Percentiles rank a stretch among this genome's conserved stretches.
phyloP scores from a whole-genome alignment of 2,329 filamentous ascomycete species.

The Neofusicoccum ribis region DNA sequence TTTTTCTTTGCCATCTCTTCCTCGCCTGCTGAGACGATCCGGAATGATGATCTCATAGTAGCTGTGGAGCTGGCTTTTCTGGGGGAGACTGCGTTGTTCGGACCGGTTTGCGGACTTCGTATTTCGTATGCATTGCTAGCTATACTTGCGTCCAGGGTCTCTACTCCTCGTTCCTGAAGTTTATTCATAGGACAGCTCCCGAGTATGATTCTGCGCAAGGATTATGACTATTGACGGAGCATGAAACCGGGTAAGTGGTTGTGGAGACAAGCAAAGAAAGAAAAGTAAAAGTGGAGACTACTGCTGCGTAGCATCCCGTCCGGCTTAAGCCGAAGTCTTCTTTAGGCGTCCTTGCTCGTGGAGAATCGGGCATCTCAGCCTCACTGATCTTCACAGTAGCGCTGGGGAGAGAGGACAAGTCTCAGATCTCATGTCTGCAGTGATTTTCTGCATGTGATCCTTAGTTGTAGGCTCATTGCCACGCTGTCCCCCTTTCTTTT shows the following conservation, averaged over 20 bases:
- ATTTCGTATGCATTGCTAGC: too few species aligned
- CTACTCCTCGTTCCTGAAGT: neutral
- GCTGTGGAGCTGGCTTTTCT: too few species aligned
- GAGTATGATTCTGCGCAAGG: neutral
- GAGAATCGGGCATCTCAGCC: too few species aligned
- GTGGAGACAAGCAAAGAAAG: too few species aligned
- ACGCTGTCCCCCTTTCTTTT: neutral
- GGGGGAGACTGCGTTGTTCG: neutral
- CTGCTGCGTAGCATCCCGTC: neutral
- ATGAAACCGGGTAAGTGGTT: too few species aligned
- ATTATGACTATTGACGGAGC: neutral
- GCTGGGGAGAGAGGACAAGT: too few species aligned
- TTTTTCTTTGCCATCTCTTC: too few species aligned
- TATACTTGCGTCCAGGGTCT: neutral
- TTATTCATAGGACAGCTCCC: neutral
- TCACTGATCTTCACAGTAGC: too few species aligned
- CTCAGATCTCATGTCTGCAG: neutral
- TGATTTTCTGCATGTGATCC: neutral
- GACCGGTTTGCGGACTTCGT: neutral
- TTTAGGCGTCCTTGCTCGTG: too few species aligned
- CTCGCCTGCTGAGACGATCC: too few species aligned
- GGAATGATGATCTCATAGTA: too few species aligned
- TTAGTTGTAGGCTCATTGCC: neutral
- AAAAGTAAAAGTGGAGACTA: neutral
- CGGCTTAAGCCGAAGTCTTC: too few species aligned